phyloP scores from a whole-genome alignment of 176 grass and related monocot genomes.

The Triticum monococcum region DNA sequence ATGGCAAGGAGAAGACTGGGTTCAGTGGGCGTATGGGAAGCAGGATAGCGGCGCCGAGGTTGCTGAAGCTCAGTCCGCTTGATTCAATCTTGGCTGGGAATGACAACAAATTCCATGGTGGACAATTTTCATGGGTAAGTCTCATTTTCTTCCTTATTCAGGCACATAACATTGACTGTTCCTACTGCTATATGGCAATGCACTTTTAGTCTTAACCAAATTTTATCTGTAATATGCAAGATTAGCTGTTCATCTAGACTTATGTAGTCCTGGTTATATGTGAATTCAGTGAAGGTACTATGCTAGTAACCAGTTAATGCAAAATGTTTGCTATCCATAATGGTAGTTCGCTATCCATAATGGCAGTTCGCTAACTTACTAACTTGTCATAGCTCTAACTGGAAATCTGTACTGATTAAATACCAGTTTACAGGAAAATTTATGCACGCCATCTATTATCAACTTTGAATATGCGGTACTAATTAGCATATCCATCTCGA shows the following conservation, averaged over 20 bases:
- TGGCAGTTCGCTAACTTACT: neutral
- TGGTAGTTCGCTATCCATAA: neutral
- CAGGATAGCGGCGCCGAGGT: slow-evolving; percentile 69
- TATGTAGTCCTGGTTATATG: neutral
- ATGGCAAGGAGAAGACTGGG: slow-evolving; percentile 86
- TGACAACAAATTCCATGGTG: slow-evolving; percentile 76
- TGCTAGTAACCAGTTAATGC: neutral
- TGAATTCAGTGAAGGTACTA: neutral
- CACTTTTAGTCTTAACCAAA: neutral
- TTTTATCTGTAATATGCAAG: neutral
- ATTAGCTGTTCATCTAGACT: neutral
- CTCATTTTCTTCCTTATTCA: slow-evolving; percentile 1
- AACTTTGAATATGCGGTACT: neutral
- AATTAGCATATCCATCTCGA: neutral
- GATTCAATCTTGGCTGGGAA: slow-evolving; percentile 76
- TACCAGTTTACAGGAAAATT: neutral
- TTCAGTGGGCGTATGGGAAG: slow-evolving; percentile 88
- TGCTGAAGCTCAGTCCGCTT: slow-evolving; percentile 82
- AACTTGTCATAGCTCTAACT: neutral
- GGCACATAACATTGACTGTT: neutral
- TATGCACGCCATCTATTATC: neutral
- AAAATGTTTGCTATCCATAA: slow-evolving; percentile 10
- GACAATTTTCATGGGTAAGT: slow-evolving; percentile 95
- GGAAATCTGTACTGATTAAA: neutral
- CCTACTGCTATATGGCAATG: neutral